Percentiles rank a stretch among this genome's conserved stretches.
Evolutionary conservation across 2,329 filamentous ascomycete genomes (phyloP).

Genomic region (Metarhizium brunneum): DNA sequence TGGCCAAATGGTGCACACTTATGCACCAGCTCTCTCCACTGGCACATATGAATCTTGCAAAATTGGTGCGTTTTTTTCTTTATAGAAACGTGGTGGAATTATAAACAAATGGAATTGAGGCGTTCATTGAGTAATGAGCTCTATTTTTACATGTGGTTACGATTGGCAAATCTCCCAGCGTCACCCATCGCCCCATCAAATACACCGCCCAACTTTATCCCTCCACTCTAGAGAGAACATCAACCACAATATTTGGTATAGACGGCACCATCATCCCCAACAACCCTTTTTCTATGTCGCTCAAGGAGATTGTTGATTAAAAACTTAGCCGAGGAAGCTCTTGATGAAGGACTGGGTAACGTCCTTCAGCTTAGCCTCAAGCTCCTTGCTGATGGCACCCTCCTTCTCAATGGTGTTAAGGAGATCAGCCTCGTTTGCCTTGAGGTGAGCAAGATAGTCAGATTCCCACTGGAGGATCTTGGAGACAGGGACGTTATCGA

Average conservation of each 20-base stretch:
- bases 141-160: slow-evolving; percentile 54
- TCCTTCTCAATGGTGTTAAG: slow-evolving; percentile 87
- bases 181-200: slow-evolving; percentile 37
- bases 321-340: slow-evolving; percentile 63
- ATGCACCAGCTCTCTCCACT: too few relatives aligned
- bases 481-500: slow-evolving; percentile 79
- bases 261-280: slow-evolving; percentile 35
- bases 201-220: slow-evolving; percentile 34
- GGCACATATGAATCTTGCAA: not conserved
- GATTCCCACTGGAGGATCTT: slow-evolving; percentile 92
- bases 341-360: slow-evolving; percentile 77
- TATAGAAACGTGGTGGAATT: slow-evolving; percentile 6
- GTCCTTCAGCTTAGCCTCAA: slow-evolving; percentile 75
- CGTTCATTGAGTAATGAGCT: slow-evolving; percentile 51
- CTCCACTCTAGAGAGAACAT: slow-evolving; percentile 35
- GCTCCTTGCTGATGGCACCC: slow-evolving; percentile 90
- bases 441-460: slow-evolving; percentile 89
- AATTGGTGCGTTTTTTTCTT: not conserved
- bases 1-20: too few relatives aligned
- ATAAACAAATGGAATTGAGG: slow-evolving; percentile 51
- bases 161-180: slow-evolving; percentile 35
- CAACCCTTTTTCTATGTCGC: slow-evolving; percentile 21
- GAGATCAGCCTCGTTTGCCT: slow-evolving; percentile 79
- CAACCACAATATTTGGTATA: slow-evolving; percentile 37
- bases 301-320: slow-evolving; percentile 18